Conservation (phyloP, 805 yeast genomes). For the Ogataea philodendri region DNA sequence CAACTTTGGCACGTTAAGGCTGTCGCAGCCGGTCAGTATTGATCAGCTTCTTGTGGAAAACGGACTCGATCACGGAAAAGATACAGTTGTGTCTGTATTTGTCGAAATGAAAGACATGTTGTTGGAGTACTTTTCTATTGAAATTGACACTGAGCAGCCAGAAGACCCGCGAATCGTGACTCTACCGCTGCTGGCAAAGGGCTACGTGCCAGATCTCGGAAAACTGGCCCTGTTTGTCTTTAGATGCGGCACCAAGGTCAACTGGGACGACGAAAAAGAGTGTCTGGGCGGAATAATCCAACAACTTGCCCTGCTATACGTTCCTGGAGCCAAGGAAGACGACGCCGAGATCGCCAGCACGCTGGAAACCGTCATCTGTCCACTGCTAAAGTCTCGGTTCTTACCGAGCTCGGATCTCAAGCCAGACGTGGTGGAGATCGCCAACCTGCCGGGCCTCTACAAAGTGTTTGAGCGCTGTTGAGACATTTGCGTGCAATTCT, state of each 20-base stretch:
- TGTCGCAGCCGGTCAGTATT: conserved; percentile 36
- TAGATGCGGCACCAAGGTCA: conserved; percentile 54
- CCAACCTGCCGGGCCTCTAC: conserved; percentile 88
- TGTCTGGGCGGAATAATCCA: conserved; percentile 66
- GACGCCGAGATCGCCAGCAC: conserved; percentile 29
- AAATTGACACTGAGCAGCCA: conserved; percentile 34
- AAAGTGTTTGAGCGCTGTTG: conserved; percentile 92
- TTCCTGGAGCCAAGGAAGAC: conserved; percentile 49
- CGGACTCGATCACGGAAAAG: conserved; percentile 31
- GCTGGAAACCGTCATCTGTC: conserved; percentile 64
- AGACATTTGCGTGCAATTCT: too few species aligned
- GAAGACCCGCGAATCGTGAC: conserved; percentile 41
- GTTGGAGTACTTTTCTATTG: conserved; percentile 69
- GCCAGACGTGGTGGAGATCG: conserved; percentile 72
- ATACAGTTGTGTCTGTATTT: conserved; percentile 13
- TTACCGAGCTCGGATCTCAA: conserved; percentile 57
- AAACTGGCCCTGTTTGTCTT: conserved; percentile 69
- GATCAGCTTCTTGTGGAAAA: conserved; percentile 37
- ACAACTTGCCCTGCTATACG: conserved; percentile 70
- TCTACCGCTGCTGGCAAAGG: conserved; percentile 68
- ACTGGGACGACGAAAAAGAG: conserved; percentile 64
- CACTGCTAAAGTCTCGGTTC: conserved; percentile 58
- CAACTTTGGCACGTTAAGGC: conserved; percentile 65
- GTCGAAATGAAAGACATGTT: conserved; percentile 71
- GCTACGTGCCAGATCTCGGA: conserved; percentile 57